A percentile compares a stretch with the other conserved stretches of the same genome.
Conservation (phyloP, 371 early-diverging fungal genomes). For the Mucor saturninus region DNA sequence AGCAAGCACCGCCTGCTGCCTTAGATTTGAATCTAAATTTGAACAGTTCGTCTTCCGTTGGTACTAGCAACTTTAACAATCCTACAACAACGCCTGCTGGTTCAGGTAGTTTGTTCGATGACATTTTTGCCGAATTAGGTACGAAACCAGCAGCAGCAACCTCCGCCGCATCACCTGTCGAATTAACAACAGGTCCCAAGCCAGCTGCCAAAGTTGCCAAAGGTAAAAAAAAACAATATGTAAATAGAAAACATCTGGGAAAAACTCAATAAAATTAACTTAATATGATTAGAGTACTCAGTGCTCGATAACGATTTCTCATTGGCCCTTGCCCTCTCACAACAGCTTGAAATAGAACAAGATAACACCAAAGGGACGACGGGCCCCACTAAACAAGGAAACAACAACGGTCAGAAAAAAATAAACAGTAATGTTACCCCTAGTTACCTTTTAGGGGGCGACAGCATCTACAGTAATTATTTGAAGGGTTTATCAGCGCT, state of each 20-base stretch:
- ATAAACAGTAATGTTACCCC: neutral
- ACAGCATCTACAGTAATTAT: slow-evolving; percentile 49
- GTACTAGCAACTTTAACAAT: slow-evolving; percentile 8
- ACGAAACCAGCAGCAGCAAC: slow-evolving; percentile 4
- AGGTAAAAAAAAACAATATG: slow-evolving; percentile 18
- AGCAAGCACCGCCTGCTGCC: slow-evolving; percentile 27
- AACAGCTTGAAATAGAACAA: slow-evolving; percentile 32
- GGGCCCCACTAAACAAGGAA: slow-evolving; percentile 8
- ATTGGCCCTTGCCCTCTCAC: slow-evolving; percentile 45
- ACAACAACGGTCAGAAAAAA: neutral
- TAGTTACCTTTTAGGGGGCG: slow-evolving; percentile 27
- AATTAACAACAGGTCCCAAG: neutral
- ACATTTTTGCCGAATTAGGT: slow-evolving; percentile 45
- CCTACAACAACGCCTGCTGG: slow-evolving; percentile 23
- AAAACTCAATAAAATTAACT: neutral
- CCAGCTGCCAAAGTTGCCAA: slow-evolving; percentile 4
- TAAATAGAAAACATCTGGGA: neutral
- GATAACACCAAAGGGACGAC: slow-evolving; percentile 11
- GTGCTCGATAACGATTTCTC: slow-evolving; percentile 31
- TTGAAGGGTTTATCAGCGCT: slow-evolving; percentile 13
- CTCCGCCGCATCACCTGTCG: too few species aligned
- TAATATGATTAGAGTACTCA: neutral
- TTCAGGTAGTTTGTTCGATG: slow-evolving; percentile 43
- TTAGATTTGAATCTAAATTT: slow-evolving; percentile 32
- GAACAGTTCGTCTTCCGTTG: slow-evolving; percentile 11